Base-by-base conservation (phyloP, 805 yeast species). In the Candida yuanshanica region DNA sequence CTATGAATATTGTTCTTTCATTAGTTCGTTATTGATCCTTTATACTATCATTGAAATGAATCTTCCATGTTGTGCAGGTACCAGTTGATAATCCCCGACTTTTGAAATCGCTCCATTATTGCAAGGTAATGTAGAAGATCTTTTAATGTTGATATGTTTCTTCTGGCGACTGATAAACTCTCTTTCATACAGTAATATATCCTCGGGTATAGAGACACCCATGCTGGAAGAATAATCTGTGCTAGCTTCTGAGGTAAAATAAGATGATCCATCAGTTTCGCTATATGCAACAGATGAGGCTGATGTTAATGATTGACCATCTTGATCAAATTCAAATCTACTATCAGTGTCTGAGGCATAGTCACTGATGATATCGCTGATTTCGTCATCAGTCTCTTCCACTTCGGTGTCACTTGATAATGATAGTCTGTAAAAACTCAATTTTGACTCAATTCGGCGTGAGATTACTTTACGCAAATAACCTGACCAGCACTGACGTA, bases 391-490 rank as follows among this genome's bases (percentile, higher is more conserved):
- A 22, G 33, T 37, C 16, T 42, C 47, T 27, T 44, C 37, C 2
- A 38, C 46, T 10, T 20, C 37, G 31, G 33, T 18, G 51, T 48
- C 17, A 42, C 50, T 41, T 47, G 44, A 27, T 14, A 18, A 14
- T 10, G 52, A 38, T 13, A 49, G 31, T 18, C 36, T 41, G 33
- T 44, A 29, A 17, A 46, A 23, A 12, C 48, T 51, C 20, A 55
- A n/a, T 29, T 56, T 56, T 37, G 49, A 45, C 35, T 52, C 45
- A 18, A 56, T 56, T 44, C 60, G 42, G 16, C 43, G 36, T 6
- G 56, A 48, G 22, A 56, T 48, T 5, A 50, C 42, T 9, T 44
- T 41, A 29, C 50, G 43, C 14, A 53, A 41, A 21, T 48, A 56
- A 13, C 31, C 18, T 17, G 18, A 10, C 39, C 39, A 37, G 27